Percentiles rank a stretch among this genome's conserved stretches.
These are phyloP conservation scores for Copromyces sp. DNA, from an alignment of 495 filamentous ascomycete species.

Conservation along the genomic window DNA sequence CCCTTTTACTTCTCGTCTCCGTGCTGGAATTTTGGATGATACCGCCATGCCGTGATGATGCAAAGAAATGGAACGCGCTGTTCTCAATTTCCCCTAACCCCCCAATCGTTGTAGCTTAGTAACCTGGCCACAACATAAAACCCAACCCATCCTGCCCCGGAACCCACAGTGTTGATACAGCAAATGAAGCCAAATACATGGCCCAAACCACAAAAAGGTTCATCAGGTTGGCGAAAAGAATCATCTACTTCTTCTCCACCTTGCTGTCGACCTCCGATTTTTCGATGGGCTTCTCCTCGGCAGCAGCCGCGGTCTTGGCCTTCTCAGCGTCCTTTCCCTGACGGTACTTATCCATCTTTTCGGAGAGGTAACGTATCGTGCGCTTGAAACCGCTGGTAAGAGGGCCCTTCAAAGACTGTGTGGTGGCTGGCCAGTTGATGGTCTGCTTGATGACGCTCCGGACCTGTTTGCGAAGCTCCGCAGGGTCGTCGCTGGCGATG, in stretches of 20 bases:
- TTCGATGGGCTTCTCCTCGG: not conserved
- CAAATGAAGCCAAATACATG: not conserved
- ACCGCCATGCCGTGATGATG: not conserved
- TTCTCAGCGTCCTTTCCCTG: constrained; percentile 27
- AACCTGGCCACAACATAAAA: not conserved
- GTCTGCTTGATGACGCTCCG: constrained; percentile 70
- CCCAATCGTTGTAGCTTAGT: not conserved
- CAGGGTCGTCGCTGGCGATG: constrained; percentile 58
- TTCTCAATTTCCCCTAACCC: not conserved
- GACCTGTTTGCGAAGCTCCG: constrained; percentile 56
- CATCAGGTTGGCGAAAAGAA: not conserved
- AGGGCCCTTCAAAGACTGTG: constrained; percentile 70
- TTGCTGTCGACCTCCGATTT: not conserved
- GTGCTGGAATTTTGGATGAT: not conserved
- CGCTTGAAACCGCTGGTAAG: constrained; percentile 63
- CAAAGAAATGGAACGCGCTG: not conserved
- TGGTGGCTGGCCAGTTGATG: constrained; percentile 80
- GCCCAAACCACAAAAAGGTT: not conserved
- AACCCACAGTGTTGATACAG: not conserved
- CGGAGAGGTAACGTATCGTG: constrained; percentile 64
- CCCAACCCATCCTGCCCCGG: not conserved
- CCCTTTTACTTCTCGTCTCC: not conserved
- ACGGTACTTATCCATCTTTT: constrained; percentile 71
- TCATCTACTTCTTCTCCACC: constrained; percentile 6
- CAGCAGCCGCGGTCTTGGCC: not conserved